Percentiles rank a stretch among this genome's conserved stretches.
Conservation (phyloP, 2,329 filamentous ascomycete genomes). For the Lecanicillium sp. region DNA sequence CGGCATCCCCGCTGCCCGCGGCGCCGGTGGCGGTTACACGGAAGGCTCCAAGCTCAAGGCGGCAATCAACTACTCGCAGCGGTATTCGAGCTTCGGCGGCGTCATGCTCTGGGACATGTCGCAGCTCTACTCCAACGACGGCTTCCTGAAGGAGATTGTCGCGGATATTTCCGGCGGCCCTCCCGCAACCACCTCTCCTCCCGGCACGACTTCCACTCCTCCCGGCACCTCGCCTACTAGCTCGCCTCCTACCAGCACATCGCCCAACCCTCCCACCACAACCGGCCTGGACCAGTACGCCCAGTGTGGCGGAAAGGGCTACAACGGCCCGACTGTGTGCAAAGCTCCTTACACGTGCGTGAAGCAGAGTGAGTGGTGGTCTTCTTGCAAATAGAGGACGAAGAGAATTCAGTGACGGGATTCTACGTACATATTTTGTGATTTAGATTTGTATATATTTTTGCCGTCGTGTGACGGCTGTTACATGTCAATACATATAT, state of each 20-base stretch:
- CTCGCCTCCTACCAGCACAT: background rate
- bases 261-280: conserved; percentile 12
- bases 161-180: conserved; percentile 24
- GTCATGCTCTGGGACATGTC: conserved; percentile 66
- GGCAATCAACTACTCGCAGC: conserved; percentile 48
- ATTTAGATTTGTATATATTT: conserved; percentile 2
- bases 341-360: conserved; percentile 20
- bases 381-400: conserved; percentile 16
- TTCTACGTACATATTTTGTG: conserved; percentile 4
- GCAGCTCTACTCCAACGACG: conserved; percentile 52
- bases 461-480: too few relatives aligned
- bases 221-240: conserved; percentile 1
- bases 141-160: conserved; percentile 45
- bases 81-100: conserved; percentile 57
- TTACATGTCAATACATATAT: too few relatives aligned
- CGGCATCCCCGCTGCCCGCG: conserved; percentile 51
- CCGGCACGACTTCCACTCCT: conserved; percentile 1
- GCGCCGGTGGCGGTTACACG: conserved; percentile 52
- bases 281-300: conserved; percentile 20
- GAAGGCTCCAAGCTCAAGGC: conserved; percentile 37
- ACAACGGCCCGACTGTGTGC: conserved; percentile 19
- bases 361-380: conserved; percentile 19
- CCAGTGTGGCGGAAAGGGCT: conserved; percentile 22
- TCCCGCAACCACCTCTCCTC: background rate
- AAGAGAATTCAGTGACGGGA: background rate